These are phyloP conservation scores for Turritis glabra DNA, from an alignment of 345 rosid genomes.

Conservation along the genomic window DNA sequence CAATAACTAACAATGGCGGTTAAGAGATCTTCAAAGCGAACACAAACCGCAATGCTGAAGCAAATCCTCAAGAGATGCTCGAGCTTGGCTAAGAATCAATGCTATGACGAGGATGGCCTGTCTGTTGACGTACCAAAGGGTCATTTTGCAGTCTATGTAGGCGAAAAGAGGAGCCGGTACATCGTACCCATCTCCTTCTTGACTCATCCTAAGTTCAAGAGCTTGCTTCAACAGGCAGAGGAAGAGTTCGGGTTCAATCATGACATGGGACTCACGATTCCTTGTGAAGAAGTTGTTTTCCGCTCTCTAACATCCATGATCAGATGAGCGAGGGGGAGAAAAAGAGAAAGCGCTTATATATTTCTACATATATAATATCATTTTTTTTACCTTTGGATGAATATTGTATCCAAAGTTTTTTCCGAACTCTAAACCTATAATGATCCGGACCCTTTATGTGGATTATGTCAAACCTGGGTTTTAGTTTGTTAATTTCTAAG, in stretches of 20 bases:
- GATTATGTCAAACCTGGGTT: conserved; percentile 16
- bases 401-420: conserved; percentile 22
- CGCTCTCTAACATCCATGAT: conserved; percentile 80
- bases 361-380: not conserved
- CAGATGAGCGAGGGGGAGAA: conserved; percentile 37
- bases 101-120: conserved; percentile 50
- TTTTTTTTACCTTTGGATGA: conserved; percentile 15
- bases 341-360: not conserved
- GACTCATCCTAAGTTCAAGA: conserved; percentile 75
- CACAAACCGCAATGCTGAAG: conserved; percentile 64
- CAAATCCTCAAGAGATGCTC: conserved; percentile 82
- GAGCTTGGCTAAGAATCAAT: conserved; percentile 64
- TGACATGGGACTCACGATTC: conserved; percentile 92
- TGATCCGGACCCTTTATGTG: conserved; percentile 17
- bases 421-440: conserved; percentile 22
- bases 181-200: conserved; percentile 90
- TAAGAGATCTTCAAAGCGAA: conserved; percentile 54
- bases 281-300: conserved; percentile 92
- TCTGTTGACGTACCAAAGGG: conserved; percentile 94
- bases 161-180: conserved; percentile 76
- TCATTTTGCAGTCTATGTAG: conserved; percentile 89
- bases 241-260: conserved; percentile 95
- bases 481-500: conserved; percentile 28
- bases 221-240: conserved; percentile 77
- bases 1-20: conserved; percentile 48